phyloP scores from a whole-genome alignment of 2,329 filamentous ascomycete genomes.

The Aplosporella prunicola region DNA sequence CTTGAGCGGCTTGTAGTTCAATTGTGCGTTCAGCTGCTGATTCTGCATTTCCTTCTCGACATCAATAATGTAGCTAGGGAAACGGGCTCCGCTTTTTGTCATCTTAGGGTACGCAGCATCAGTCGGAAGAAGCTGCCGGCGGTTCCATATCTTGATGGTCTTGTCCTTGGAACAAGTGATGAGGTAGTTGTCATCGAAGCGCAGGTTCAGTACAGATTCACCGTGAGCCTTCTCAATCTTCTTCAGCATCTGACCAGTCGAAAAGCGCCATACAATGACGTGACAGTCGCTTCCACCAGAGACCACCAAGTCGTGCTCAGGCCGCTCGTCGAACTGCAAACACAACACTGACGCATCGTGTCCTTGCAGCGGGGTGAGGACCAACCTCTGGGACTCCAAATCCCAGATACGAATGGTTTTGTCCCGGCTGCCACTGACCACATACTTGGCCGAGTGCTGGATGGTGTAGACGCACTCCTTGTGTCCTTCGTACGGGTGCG shows the following conservation, averaged over 20 bases:
- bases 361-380: slow-evolving; percentile 61
- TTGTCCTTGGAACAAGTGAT: slow-evolving; percentile 98
- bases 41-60: slow-evolving; percentile 30
- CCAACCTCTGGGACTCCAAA: slow-evolving; percentile 68
- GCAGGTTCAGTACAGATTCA: slow-evolving; percentile 87
- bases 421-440: slow-evolving; percentile 91
- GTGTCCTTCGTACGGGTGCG: slow-evolving; percentile 72
- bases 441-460: slow-evolving; percentile 73
- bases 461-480: slow-evolving; percentile 90
- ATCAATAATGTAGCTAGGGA: slow-evolving; percentile 47
- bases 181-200: slow-evolving; percentile 82
- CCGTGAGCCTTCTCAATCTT: slow-evolving; percentile 66
- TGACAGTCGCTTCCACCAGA: slow-evolving; percentile 89
- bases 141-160: slow-evolving; percentile 92
- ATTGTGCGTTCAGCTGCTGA: slow-evolving; percentile 22
- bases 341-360: slow-evolving; percentile 86
- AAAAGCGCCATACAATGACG: slow-evolving; percentile 88
- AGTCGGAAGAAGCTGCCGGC: slow-evolving; percentile 39
- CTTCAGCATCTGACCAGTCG: slow-evolving; percentile 74
- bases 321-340: slow-evolving; percentile 84
- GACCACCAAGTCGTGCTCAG: slow-evolving; percentile 83
- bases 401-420: slow-evolving; percentile 85
- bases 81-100: slow-evolving; percentile 34
- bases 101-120: slow-evolving; percentile 28
- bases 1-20: slow-evolving; percentile 46